phyloP scores from a whole-genome alignment of 2,329 filamentous ascomycete species.

The Thelonectria olida region DNA sequence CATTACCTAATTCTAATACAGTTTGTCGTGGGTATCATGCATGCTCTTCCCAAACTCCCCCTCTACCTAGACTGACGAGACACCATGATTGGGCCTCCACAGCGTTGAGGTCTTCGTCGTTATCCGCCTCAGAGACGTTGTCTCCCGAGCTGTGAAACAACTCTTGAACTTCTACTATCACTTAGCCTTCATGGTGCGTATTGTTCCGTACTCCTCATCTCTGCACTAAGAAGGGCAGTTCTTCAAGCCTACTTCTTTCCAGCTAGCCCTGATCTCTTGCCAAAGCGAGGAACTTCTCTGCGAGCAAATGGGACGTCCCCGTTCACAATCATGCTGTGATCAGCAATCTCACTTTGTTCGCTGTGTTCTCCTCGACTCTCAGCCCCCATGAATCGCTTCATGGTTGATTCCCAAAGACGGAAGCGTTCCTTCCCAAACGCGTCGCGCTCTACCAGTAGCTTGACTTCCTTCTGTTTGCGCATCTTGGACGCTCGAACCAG shows the following conservation, averaged over 20 bases:
- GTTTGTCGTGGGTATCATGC: constrained; percentile 14
- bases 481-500: constrained; percentile 71
- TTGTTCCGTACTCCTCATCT: no score
- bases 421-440: constrained; percentile 63
- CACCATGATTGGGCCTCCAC: no score
- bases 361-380: constrained; percentile 44
- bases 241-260: constrained; percentile 34
- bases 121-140: no score
- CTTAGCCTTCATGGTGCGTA: no score
- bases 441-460: constrained; percentile 63
- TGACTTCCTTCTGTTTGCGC: constrained; percentile 71
- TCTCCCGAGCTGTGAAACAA: no score
- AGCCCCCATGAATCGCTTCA: constrained; percentile 62
- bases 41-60: not conserved
- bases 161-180: no score
- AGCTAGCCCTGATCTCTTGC: constrained; percentile 49
- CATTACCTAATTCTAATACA: not conserved
- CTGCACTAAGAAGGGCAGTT: not conserved
- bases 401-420: constrained; percentile 68
- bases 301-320: constrained; percentile 62
- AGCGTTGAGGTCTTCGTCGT: no score
- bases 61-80: no score
- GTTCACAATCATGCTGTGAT: constrained; percentile 73
- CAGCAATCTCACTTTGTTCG: constrained; percentile 62
- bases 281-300: constrained; percentile 61